A percentile compares a stretch with the other conserved stretches of the same genome.
These are phyloP conservation scores for Naegleria lovaniensis DNA, from an alignment of 208 protist genomes.

Conservation along the genomic window DNA sequence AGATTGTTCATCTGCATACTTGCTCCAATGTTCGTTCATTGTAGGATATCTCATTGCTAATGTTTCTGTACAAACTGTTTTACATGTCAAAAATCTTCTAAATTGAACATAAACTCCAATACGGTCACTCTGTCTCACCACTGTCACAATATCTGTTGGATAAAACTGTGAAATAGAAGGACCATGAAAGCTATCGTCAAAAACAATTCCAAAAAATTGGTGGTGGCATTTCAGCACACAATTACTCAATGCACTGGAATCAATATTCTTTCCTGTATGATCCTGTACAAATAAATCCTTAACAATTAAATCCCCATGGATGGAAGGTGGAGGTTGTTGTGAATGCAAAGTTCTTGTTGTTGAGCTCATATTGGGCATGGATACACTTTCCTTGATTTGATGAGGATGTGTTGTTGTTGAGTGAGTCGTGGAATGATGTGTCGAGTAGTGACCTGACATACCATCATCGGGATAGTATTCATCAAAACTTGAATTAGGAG, in stretches of 20 bases:
- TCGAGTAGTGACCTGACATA: too few species aligned
- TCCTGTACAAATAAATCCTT: not conserved
- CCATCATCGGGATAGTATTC: too few species aligned
- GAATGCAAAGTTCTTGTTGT: not conserved
- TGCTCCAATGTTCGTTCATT: not conserved
- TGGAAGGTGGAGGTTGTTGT: not conserved
- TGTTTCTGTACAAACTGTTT: not conserved
- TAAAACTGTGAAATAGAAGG: slow-evolving; percentile 13
- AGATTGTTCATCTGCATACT: not conserved
- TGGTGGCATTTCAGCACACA: not conserved
- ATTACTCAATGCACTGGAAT: not conserved
- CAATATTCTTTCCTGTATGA: not conserved
- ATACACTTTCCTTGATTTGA: not conserved
- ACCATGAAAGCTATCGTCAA: not conserved
- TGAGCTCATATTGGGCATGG: not conserved
- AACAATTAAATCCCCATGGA: not conserved
- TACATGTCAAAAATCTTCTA: not conserved
- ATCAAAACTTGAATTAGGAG: too few species aligned
- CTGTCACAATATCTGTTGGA: slow-evolving; percentile 4
- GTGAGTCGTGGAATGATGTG: too few species aligned
- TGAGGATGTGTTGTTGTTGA: too few species aligned
- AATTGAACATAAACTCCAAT: slow-evolving; percentile 14
- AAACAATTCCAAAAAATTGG: not conserved
- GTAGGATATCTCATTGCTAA: not conserved
- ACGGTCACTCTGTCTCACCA: slow-evolving; percentile 8